phyloP scores from a whole-genome alignment of 1,284 basidiomycete genomes.

The Laetiporus sulphureus region DNA sequence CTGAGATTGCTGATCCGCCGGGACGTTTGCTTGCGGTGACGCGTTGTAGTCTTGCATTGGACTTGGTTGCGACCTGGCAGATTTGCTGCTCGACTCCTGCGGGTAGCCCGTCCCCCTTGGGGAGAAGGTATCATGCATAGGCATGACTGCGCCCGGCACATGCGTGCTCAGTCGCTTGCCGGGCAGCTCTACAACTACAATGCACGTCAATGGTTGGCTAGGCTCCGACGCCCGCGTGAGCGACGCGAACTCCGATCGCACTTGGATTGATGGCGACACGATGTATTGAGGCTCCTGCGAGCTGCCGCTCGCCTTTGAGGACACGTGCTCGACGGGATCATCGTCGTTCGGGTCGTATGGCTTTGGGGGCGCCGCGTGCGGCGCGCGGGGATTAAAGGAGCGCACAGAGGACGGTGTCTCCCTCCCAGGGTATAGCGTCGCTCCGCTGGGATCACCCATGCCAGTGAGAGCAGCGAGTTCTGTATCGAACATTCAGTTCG shows the following conservation, averaged over 20 bases:
- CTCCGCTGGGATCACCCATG: constrained; percentile 58
- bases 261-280: constrained; percentile 83
- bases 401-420: constrained; percentile 42
- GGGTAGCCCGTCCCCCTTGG: constrained; percentile 4
- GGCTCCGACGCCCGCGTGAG: constrained; percentile 69
- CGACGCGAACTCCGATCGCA: constrained; percentile 82
- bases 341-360: constrained; percentile 67
- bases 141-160: constrained; percentile 53
- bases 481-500: constrained; percentile 23
- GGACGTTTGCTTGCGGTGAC: constrained; percentile 9
- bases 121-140: constrained; percentile 28
- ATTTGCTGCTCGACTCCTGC: constrained; percentile 13
- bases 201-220: constrained; percentile 80
- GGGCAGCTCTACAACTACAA: constrained; percentile 86
- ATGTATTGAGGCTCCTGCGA: constrained; percentile 57
- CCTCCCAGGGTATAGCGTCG: constrained; percentile 60
- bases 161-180: constrained; percentile 51
- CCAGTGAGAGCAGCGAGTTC: constrained; percentile 87
- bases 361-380: constrained; percentile 35
- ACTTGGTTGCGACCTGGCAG: constrained; percentile 17
- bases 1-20: constrained; percentile 15
- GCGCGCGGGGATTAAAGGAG: constrained; percentile 23
- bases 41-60: constrained; percentile 14
- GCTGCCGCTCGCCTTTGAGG: constrained; percentile 41
- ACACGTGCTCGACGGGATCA: constrained; percentile 65